These are phyloP conservation scores for Epichloe coenophiala DNA, from an alignment of 2,329 filamentous ascomycete species.

Conservation along the genomic window DNA sequence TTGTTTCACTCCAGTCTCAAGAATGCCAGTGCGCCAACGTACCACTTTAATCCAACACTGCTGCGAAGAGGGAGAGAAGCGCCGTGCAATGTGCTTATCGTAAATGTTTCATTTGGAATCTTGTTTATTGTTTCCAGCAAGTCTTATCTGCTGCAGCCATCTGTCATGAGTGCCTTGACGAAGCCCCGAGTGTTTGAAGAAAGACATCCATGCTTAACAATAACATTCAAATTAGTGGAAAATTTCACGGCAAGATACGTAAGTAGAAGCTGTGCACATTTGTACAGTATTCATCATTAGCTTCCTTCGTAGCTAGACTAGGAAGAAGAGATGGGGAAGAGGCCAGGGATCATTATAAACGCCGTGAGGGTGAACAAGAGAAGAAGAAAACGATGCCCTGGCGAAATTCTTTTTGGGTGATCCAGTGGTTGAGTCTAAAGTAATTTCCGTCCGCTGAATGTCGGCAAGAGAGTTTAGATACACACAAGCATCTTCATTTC, in stretches of 20 bases:
- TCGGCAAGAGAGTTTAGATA: not conserved
- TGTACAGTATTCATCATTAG: constrained; percentile 1
- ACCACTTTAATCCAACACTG: not conserved
- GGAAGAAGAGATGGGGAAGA: not conserved
- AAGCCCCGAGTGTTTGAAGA: too few species aligned
- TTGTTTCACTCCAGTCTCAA: constrained; percentile 5
- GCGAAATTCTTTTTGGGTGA: not conserved
- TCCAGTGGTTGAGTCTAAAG: not conserved
- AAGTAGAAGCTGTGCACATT: not conserved
- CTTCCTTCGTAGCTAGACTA: not conserved
- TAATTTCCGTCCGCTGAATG: not conserved
- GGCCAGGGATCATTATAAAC: not conserved
- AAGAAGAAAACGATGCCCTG: not conserved
- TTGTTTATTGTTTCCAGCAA: too few species aligned
- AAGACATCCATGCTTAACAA: too few species aligned
- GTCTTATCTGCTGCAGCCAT: too few species aligned
- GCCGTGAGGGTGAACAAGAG: not conserved
- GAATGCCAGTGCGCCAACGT: not conserved
- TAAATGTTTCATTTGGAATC: too few species aligned
- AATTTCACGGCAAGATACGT: too few species aligned
- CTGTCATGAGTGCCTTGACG: too few species aligned
- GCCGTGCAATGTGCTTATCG: too few species aligned
- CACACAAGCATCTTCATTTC: not conserved
- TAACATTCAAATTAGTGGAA: too few species aligned
- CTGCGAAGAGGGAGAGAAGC: too few species aligned